phyloP scores from a whole-genome alignment of 2,329 filamentous ascomycete genomes.

The Paecilomyces fulvus region DNA sequence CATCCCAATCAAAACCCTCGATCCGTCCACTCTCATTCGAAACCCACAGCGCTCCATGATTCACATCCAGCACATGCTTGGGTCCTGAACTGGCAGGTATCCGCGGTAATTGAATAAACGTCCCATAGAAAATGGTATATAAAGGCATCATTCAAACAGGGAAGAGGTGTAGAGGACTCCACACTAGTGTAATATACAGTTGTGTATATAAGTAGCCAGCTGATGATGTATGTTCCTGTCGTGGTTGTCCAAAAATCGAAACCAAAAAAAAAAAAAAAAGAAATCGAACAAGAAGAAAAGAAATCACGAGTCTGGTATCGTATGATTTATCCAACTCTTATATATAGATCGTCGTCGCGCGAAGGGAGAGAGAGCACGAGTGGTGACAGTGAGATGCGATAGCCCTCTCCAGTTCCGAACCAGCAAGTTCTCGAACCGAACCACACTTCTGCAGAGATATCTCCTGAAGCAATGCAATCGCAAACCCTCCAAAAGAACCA shows the following conservation, averaged over 20 bases:
- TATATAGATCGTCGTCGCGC: not conserved
- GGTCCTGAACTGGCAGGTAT: slow-evolving; percentile 35
- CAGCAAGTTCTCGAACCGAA: not conserved
- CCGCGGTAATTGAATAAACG: slow-evolving; percentile 51
- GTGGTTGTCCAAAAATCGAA: not conserved
- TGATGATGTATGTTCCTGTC: not conserved
- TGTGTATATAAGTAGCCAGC: not conserved
- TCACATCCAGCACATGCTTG: slow-evolving; percentile 45
- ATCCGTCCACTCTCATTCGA: slow-evolving; percentile 23
- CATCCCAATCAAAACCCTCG: slow-evolving; percentile 26
- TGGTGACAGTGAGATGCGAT: not conserved
- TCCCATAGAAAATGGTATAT: slow-evolving; percentile 48
- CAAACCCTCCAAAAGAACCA: not conserved
- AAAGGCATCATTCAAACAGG: slow-evolving; percentile 1
- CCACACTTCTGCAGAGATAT: not conserved
- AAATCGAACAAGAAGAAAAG: not conserved
- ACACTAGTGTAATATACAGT: not conserved
- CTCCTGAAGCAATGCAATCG: not conserved
- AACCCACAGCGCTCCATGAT: slow-evolving; percentile 39
- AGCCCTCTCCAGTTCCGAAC: not conserved
- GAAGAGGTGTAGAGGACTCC: not conserved
- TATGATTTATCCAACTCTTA: not conserved
- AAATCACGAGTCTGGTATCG: no score
- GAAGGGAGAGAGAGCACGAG: not conserved
- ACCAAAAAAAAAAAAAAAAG: not conserved